A percentile compares a stretch with the other conserved stretches of the same genome.
phyloP scores from a whole-genome alignment of 2,329 filamentous ascomycete species.

The Phyllosticta citriasiana region DNA sequence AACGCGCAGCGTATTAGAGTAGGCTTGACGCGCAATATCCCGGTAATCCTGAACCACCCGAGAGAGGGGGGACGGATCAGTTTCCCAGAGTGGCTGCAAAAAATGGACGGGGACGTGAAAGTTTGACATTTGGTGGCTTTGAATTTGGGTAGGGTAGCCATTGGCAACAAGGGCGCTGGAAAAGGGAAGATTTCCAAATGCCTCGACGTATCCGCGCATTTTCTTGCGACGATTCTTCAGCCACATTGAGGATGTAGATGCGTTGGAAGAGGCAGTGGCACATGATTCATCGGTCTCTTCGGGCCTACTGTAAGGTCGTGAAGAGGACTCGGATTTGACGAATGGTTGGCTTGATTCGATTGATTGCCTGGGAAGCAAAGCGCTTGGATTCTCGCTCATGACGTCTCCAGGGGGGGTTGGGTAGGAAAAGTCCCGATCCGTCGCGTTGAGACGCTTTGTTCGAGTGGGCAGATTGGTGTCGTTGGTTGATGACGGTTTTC shows the following conservation, averaged over 20 bases:
- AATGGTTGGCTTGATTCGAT: background rate
- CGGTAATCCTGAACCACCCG: slow-evolving; percentile 5
- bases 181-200: slow-evolving; percentile 3
- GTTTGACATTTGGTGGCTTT: slow-evolving; percentile 5
- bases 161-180: slow-evolving; percentile 6
- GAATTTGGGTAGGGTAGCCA: slow-evolving; percentile 1
- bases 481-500: background rate
- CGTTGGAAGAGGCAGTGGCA: background rate
- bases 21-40: slow-evolving; percentile 1
- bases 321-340: background rate
- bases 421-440: background rate
- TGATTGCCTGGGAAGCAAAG: background rate
- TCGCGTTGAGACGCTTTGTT: background rate
- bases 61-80: slow-evolving; percentile 2
- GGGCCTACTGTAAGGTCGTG: background rate
- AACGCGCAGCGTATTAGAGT: background rate
- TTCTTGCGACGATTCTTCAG: background rate
- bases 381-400: background rate
- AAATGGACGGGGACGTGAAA: slow-evolving; percentile 8
- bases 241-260: background rate
- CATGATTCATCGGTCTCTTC: background rate
- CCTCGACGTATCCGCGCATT: slow-evolving; percentile 1
- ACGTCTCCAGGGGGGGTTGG: slow-evolving; percentile 1
- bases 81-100: slow-evolving; percentile 5
- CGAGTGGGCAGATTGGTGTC: background rate